These are phyloP conservation scores for Linum tenue DNA, from an alignment of 345 rosid species.

Conservation along the genomic window DNA sequence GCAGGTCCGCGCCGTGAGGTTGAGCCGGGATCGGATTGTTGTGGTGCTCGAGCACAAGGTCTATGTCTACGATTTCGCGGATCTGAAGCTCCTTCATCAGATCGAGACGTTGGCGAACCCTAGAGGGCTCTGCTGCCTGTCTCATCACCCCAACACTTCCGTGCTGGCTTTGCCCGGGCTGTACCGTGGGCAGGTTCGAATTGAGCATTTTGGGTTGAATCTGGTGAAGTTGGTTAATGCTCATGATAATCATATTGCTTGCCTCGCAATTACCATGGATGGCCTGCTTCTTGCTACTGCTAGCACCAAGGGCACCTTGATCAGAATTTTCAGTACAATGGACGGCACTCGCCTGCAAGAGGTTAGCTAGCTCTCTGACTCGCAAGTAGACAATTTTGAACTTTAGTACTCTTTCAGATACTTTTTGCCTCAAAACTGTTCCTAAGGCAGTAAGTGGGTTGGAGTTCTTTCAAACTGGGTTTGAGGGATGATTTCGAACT, in stretches of 20 bases:
- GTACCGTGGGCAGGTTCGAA: slow-evolving; percentile 66
- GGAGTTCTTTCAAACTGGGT: not conserved
- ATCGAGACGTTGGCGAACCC: slow-evolving; percentile 74
- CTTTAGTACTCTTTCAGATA: no score
- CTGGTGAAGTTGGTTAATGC: slow-evolving; percentile 60
- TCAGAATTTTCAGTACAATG: slow-evolving; percentile 85
- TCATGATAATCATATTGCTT: slow-evolving; percentile 71
- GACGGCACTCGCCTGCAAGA: slow-evolving; percentile 86
- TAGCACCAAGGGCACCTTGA: slow-evolving; percentile 78
- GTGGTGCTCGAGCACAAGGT: slow-evolving; percentile 86
- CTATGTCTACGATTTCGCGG: slow-evolving; percentile 62
- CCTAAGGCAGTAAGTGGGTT: no score
- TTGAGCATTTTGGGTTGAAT: slow-evolving; percentile 76
- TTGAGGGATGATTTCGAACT: not conserved
- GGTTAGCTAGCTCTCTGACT: slow-evolving; percentile 26
- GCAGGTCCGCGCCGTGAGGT: slow-evolving; percentile 64
- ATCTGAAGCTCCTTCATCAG: slow-evolving; percentile 76
- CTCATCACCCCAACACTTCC: slow-evolving; percentile 59
- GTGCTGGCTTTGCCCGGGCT: slow-evolving; percentile 89
- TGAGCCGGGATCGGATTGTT: slow-evolving; percentile 66
- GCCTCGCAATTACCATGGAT: slow-evolving; percentile 76
- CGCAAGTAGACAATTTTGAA: no score
- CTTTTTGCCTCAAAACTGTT: no score
- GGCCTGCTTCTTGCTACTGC: slow-evolving; percentile 92
- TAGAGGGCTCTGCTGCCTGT: slow-evolving; percentile 81